These are phyloP conservation scores for Ophiostoma piceae DNA, from an alignment of 2,329 filamentous ascomycete species.

Conservation along the genomic window DNA sequence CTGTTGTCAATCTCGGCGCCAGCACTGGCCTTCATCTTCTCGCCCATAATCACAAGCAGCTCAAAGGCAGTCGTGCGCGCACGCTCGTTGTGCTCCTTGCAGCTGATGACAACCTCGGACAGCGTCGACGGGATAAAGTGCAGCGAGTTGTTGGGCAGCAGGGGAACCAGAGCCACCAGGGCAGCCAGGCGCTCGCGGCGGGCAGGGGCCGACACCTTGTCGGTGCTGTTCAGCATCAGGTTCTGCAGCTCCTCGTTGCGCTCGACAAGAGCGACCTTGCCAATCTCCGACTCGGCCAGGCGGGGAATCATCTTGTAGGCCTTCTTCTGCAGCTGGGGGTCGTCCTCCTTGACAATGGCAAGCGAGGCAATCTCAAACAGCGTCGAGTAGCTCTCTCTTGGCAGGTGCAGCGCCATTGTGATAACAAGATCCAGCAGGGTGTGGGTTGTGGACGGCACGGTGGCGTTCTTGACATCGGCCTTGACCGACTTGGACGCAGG, in stretches of 20 bases:
- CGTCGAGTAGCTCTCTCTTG: conserved; percentile 73
- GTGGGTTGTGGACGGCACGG: conserved; percentile 87
- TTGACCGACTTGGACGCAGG: conserved; percentile 32
- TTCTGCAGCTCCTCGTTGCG: conserved; percentile 73
- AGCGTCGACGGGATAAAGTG: conserved; percentile 91
- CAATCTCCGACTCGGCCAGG: conserved; percentile 73
- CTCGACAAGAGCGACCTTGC: conserved; percentile 68
- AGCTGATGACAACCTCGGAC: conserved; percentile 90
- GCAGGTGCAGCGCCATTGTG: conserved; percentile 89
- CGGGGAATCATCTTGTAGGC: conserved; percentile 96
- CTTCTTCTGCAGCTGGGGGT: conserved; percentile 96
- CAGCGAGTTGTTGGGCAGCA: conserved; percentile 69
- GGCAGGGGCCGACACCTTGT: conserved; percentile 81
- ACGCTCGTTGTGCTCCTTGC: conserved; percentile 96
- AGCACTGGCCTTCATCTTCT: conserved; percentile 63
- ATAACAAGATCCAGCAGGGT: conserved; percentile 96
- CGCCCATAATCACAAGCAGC: conserved; percentile 79
- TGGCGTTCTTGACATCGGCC: conserved; percentile 40
- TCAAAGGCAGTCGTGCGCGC: conserved; percentile 86
- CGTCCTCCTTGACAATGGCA: conserved; percentile 73
- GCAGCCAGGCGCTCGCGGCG: conserved; percentile 81
- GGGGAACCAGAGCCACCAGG: conserved; percentile 72
- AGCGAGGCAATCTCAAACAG: conserved; percentile 83
- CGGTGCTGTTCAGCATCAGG: conserved; percentile 71
- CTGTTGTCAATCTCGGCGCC: conserved; percentile 75